These are phyloP conservation scores for Fragaria nilgerrensis DNA, from an alignment of 306 rosid genomes.

Conservation along the genomic window DNA sequence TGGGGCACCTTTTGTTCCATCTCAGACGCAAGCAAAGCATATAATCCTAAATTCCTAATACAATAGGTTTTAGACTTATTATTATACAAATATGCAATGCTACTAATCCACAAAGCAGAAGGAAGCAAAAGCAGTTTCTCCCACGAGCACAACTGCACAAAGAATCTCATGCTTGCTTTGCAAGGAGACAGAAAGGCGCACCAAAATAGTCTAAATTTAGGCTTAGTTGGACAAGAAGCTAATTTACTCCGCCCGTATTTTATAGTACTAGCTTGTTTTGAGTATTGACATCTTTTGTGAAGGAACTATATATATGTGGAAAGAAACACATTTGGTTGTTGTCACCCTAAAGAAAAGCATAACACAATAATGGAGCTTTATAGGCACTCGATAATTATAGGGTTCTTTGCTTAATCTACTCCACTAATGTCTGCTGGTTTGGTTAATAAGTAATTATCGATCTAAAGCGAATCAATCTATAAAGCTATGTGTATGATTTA, in stretches of 20 bases:
- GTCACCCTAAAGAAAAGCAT: conserved; percentile 28
- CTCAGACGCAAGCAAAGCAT: neutral
- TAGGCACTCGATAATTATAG: neutral
- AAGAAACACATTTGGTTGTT: conserved; percentile 16
- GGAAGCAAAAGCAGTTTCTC: neutral
- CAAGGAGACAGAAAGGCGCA: conserved; percentile 20
- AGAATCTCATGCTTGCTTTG: conserved; percentile 3
- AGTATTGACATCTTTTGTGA: neutral
- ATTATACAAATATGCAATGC: neutral
- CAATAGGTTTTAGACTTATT: neutral
- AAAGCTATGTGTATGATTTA: neutral
- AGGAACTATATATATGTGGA: neutral
- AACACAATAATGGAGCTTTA: conserved; percentile 12
- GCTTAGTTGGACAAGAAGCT: conserved; percentile 21
- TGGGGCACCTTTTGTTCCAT: neutral
- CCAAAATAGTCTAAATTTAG: neutral
- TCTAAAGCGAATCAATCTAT: neutral
- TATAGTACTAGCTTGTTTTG: neutral
- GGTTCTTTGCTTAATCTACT: neutral
- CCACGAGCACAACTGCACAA: neutral
- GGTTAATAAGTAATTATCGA: neutral
- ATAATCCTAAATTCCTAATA: neutral
- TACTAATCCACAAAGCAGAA: neutral
- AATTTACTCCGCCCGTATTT: neutral
- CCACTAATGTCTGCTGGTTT: neutral